These are phyloP conservation scores for Bipolaris gigantea DNA, from an alignment of 2,329 filamentous ascomycete species.

Conservation along the genomic window DNA sequence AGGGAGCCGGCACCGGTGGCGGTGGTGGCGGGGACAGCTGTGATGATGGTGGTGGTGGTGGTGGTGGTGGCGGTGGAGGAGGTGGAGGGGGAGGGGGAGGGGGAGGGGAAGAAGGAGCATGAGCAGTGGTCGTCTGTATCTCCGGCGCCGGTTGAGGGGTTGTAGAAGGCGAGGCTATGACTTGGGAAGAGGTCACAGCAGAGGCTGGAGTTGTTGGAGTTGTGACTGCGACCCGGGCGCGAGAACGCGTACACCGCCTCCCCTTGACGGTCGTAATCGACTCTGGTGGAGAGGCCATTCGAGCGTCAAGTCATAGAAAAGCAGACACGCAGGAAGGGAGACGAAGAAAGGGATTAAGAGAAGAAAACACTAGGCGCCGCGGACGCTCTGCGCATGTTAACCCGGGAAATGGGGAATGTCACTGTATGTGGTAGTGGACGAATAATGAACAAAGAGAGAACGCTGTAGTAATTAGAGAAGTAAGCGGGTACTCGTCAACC, in stretches of 20 bases:
- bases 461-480: conserved; percentile 30
- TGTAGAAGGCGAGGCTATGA: conserved; percentile 23
- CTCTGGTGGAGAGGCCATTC: conserved; percentile 45
- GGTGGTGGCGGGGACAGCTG: neutral
- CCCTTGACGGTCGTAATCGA: conserved; percentile 45
- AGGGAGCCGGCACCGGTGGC: conserved; percentile 1
- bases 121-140: conserved; percentile 26
- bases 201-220: conserved; percentile 24
- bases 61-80: conserved; percentile 5
- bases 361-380: conserved; percentile 35
- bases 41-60: neutral
- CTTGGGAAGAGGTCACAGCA: conserved; percentile 22
- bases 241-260: conserved; percentile 45
- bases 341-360: conserved; percentile 34
- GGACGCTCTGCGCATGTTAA: conserved; percentile 45
- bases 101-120: conserved; percentile 17
- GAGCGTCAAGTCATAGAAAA: conserved; percentile 39
- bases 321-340: conserved; percentile 35
- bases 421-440: conserved; percentile 27
- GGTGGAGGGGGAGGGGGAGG: conserved; percentile 19
- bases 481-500: conserved; percentile 36
- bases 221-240: conserved; percentile 35
- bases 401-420: conserved; percentile 30
- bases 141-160: conserved; percentile 20
- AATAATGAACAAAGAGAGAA: conserved; percentile 27